Evolutionary conservation across 192 early-diverging fungal genomes (phyloP).

Genomic region (Mortierella antarctica): DNA sequence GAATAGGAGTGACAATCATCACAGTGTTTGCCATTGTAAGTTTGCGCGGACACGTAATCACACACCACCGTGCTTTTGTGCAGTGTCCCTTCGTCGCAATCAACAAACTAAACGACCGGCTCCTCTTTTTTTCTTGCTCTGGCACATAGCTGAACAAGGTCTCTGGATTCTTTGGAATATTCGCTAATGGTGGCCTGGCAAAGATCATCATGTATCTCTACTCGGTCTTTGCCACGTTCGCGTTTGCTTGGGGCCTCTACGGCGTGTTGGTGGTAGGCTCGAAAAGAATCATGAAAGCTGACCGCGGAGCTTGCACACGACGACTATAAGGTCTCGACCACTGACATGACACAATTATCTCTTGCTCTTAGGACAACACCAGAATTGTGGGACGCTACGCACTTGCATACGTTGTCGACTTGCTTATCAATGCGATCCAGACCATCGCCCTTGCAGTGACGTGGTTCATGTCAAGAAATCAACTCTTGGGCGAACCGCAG

Average conservation of each 20-base stretch:
- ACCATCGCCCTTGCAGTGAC: conserved; percentile 39
- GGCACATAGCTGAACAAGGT: conserved; percentile 44
- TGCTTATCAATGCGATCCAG: conserved; percentile 45
- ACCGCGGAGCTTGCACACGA: neutral
- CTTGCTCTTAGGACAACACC: conserved; percentile 38
- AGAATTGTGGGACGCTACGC: conserved; percentile 45
- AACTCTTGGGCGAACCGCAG: conserved; percentile 35
- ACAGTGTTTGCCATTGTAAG: conserved; percentile 52
- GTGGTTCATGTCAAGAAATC: conserved; percentile 49
- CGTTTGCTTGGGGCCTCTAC: conserved; percentile 51
- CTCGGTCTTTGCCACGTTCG: conserved; percentile 49
- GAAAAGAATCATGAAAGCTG: neutral
- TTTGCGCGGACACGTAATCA: neutral
- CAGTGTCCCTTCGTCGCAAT: neutral
- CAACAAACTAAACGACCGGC: neutral
- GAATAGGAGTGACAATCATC: conserved; percentile 47
- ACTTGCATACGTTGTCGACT: conserved; percentile 38
- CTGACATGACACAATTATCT: neutral
- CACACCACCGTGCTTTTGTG: neutral
- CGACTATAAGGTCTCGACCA: neutral
- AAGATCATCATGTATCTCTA: conserved; percentile 50
- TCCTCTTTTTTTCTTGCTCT: neutral
- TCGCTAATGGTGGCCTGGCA: conserved; percentile 38
- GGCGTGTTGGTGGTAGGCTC: conserved; percentile 44
- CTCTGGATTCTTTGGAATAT: conserved; percentile 55